Percentiles rank a stretch among this genome's conserved stretches.
Conservation (phyloP, 2,329 filamentous ascomycete genomes). For the Claviceps sp. region DNA sequence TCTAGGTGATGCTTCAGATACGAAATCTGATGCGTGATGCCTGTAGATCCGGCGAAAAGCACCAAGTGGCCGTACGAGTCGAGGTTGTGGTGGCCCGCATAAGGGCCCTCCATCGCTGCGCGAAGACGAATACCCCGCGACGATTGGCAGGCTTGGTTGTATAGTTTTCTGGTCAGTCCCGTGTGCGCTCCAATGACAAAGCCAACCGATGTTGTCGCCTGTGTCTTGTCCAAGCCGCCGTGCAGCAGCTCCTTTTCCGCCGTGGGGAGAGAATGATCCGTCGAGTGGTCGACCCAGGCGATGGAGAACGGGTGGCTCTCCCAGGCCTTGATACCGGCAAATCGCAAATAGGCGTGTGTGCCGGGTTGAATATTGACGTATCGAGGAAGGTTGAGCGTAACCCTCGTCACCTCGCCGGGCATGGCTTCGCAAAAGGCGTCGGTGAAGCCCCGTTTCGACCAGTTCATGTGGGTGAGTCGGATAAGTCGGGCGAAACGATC, state of each 20-base stretch:
- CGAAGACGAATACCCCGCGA: constrained; percentile 44
- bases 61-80: constrained; percentile 87
- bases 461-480: constrained; percentile 54
- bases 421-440: constrained; percentile 54
- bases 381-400: constrained; percentile 56
- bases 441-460: constrained; percentile 43
- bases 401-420: constrained; percentile 55
- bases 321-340: constrained; percentile 52
- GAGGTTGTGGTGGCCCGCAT: constrained; percentile 69
- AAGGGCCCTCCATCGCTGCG: constrained; percentile 81
- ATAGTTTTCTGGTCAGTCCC: constrained; percentile 76
- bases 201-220: constrained; percentile 47
- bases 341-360: constrained; percentile 62
- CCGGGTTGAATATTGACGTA: constrained; percentile 54
- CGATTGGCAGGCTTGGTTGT: constrained; percentile 48
- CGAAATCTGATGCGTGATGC: constrained; percentile 89
- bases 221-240: constrained; percentile 23
- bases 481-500: constrained; percentile 55
- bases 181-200: constrained; percentile 80
- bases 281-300: constrained; percentile 53
- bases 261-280: constrained; percentile 23
- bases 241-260: constrained; percentile 28
- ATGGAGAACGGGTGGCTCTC: constrained; percentile 70
- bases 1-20: constrained; percentile 68
- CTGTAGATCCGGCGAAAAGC: constrained; percentile 82